Evolutionary conservation across 108 stramenopile genomes (phyloP).

Genomic region (Discostella pseudostelligera): DNA sequence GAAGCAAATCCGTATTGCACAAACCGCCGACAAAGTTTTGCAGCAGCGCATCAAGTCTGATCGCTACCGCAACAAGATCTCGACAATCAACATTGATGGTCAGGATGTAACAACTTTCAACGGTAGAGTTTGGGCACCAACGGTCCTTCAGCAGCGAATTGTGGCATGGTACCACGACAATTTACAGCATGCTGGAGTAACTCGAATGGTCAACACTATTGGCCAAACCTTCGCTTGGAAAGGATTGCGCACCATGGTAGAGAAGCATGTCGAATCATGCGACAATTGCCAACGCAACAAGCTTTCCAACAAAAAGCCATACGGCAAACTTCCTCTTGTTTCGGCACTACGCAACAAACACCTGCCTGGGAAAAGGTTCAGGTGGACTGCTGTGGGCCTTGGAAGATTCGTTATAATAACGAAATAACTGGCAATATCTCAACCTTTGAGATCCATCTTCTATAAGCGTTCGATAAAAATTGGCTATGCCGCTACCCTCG

Average conservation of each 20-base stretch:
- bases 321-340: slow-evolving; percentile 2
- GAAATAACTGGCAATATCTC: not conserved
- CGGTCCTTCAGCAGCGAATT: not conserved
- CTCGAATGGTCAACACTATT: slow-evolving; percentile 5
- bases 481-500: slow-evolving; percentile 53
- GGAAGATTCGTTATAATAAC: not conserved
- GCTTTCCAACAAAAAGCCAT: slow-evolving; percentile 8
- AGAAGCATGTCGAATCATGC: slow-evolving; percentile 6
- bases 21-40: slow-evolving; percentile 1
- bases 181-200: slow-evolving; percentile 15
- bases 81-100: not conserved
- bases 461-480: not conserved
- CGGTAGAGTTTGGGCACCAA: slow-evolving; percentile 5
- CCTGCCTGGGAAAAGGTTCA: slow-evolving; percentile 14
- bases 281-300: slow-evolving; percentile 16
- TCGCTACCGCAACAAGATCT: not conserved
- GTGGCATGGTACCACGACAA: slow-evolving; percentile 26
- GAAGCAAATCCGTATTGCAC: slow-evolving; percentile 2
- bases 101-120: not conserved
- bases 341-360: slow-evolving; percentile 10
- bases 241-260: not conserved
- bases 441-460: not conserved
- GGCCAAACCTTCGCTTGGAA: not conserved
- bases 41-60: not conserved
- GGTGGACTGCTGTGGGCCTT: slow-evolving; percentile 13